Evolutionary conservation across 2,329 filamentous ascomycete genomes (phyloP).

Genomic region (Aureobasidium lini): DNA sequence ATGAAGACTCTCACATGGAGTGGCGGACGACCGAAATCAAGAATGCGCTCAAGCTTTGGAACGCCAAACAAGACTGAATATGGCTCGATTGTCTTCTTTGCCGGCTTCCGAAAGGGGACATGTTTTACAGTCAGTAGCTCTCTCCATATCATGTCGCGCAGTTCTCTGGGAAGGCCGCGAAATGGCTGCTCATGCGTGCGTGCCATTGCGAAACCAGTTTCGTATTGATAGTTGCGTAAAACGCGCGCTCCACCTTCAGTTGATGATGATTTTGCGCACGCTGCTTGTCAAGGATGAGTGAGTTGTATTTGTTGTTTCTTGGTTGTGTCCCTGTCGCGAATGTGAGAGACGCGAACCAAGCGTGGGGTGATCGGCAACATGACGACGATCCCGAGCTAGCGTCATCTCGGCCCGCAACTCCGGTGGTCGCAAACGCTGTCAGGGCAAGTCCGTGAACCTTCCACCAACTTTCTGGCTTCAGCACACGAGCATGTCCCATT

Average conservation of each 20-base stretch:
- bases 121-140: neutral
- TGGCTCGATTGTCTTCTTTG: neutral
- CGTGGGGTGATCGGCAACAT: no score
- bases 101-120: neutral
- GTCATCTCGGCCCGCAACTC: no score
- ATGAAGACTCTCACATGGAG: neutral
- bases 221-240: neutral
- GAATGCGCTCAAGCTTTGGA: neutral
- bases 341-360: no score
- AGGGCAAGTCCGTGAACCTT: no score
- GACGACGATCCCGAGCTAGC: no score
- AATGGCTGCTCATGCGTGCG: neutral
- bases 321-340: no score
- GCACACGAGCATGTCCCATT: no score
- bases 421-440: no score
- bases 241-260: neutral
- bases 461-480: no score
- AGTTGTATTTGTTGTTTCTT: no score
- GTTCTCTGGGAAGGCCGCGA: slow-evolving; percentile 1
- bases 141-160: slow-evolving; percentile 6
- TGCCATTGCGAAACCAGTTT: neutral
- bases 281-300: no score
- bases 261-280: slow-evolving; percentile 1
- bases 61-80: neutral
- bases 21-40: neutral